Base-by-base conservation (phyloP, 768 basidiomycete genomes). In the Agrocybe pediades region DNA sequence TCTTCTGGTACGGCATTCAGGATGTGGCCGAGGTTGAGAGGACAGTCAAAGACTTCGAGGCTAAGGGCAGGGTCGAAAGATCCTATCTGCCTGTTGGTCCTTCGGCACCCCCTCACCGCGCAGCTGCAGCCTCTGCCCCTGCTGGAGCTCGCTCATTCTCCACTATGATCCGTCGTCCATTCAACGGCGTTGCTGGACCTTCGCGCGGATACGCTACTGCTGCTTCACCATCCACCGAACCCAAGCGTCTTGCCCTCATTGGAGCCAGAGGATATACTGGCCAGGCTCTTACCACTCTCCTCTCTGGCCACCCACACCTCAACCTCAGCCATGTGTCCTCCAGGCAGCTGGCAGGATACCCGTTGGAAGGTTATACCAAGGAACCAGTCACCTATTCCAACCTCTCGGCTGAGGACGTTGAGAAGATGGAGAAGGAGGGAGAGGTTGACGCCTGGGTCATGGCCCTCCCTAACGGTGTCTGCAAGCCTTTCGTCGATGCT, bases 371-470 rank as follows among this genome's bases (percentile, higher is more conserved):
- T 36, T 98, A 99, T 72, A 83, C 83, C 58, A 96, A 96, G 70
- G 70, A 81, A 0, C 51, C 77, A 1, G 69, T 98, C 43, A 80
- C 68, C 15, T 98, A 97, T 74, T 83, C 85, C 54, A 92, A 96
- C 71, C 79, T 99, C 15, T 87, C 86, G 0, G 68, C 79, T 9
- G 74, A 78, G 53, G 91, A 97, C 60, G 90, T 98, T 9, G 86
- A 92, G 68, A 76, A 73, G 66, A 90, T 99, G 87, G 97, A 98
- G 72, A 86, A 87, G 71, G 76, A 84, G 46, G 87, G 90, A 8
- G 90, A 89, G 64, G 93, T 99, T 16, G 96, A 99, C 66, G 96
- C 94, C 8, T 99, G 97, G 96, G 85, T 98, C 49, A 95, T 98
- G 91, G 97, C 97, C 2, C 81, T 99, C 44, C 97, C 97, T n/a